Evolutionary conservation across 495 filamentous ascomycete genomes (phyloP).

Genomic region (Venustampulla echinocandica): DNA sequence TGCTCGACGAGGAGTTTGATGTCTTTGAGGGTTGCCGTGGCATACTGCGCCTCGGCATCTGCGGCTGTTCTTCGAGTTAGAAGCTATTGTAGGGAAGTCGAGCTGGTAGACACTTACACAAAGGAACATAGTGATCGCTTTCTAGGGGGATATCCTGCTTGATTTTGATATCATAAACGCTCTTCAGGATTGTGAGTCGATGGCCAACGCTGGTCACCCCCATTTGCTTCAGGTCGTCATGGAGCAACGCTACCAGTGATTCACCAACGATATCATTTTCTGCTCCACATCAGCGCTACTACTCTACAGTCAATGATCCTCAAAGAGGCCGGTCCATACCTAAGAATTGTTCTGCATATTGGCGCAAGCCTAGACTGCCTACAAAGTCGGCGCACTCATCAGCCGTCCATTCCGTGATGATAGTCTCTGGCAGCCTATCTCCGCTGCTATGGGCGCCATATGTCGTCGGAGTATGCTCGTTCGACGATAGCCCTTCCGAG

Average conservation of each 20-base stretch:
- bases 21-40: constrained; percentile 83
- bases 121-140: constrained; percentile 84
- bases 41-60: constrained; percentile 75
- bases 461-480: constrained; percentile 82
- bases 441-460: constrained; percentile 62
- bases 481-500: constrained; percentile 63
- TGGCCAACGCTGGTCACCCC: constrained; percentile 87
- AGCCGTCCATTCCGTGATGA: constrained; percentile 80
- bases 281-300: constrained; percentile 33
- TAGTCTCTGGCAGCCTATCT: constrained; percentile 62
- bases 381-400: constrained; percentile 87
- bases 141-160: constrained; percentile 86
- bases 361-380: constrained; percentile 63
- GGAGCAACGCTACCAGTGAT: constrained; percentile 76
- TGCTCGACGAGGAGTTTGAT: constrained; percentile 81
- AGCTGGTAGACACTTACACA: constrained; percentile 53
- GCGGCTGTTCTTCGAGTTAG: constrained; percentile 50
- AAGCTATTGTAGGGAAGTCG: background rate
- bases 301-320: too few relatives aligned
- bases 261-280: constrained; percentile 93
- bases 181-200: constrained; percentile 87
- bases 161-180: constrained; percentile 89
- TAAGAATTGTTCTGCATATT: constrained; percentile 75
- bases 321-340: constrained; percentile 45
- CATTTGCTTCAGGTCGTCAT: constrained; percentile 92